Evolutionary conservation across 2,329 filamentous ascomycete species (phyloP), one percentile per base, ranked within the genome.

Genomic region (Ophiostoma sp.): DNA sequence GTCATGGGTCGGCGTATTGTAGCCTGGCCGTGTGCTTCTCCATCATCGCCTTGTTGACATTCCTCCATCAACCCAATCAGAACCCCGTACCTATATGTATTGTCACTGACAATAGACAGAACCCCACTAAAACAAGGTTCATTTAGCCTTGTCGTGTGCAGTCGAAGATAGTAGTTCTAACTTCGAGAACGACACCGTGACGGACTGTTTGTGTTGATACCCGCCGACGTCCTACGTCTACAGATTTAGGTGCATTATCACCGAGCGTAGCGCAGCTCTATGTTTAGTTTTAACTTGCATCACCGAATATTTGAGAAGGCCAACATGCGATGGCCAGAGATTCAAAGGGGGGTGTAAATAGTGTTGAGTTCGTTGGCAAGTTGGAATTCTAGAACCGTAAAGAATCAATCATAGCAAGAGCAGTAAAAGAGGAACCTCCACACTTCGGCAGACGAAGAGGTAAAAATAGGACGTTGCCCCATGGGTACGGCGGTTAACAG

Each of bases 231-330:
- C 59, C 55, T 3, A 19, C 33, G 12, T 59, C 3, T 15, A 12
- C 55, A 63, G 59, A 68, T 68, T 39, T 9, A 28, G 39, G 63
- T 68, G 63, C 39, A 68, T 48, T 59, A 59, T 33, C 28, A 59
- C 28, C 28, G 55, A 59, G 28, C 55, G 28, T 59, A 31, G 55
- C 28, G 55, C 28, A 59, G 55, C 55, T 28, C 17, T 59, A 59
- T 59, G 55, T 59, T 59, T 59, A 59, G 33, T 33, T 33, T 36
- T 59, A 59, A 19, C 28, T 59, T 33, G 15, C 5, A 22, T 42
- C 28, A 31, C n/a, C 8, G 25, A 33, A 19, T 33, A 28, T 33
- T 31, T 25, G 55, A 17, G 12, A 19, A 33, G 50, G 11, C 3
- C 25, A 6, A 19, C 28, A 12, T 7, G 12, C 28, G 11, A 19